These are phyloP conservation scores for Suillus alpinus DNA, from an alignment of 768 basidiomycete genomes.

Conservation along the genomic window DNA sequence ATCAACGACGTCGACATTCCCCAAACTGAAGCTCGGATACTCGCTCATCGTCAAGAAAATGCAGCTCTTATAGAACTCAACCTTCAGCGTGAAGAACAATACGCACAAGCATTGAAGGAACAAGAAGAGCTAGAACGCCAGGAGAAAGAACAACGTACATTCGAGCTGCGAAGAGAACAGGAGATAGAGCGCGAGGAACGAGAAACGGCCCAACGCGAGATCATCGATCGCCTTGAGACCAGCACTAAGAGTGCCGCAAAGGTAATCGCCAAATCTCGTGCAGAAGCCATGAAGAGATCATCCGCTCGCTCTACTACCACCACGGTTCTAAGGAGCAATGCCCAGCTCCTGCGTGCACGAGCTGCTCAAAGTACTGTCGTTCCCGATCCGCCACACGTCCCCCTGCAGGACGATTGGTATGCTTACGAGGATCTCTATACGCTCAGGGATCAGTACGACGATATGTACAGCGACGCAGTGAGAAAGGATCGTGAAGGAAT, in stretches of 20 bases:
- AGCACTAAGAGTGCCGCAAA: slow-evolving; percentile 69
- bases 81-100: slow-evolving; percentile 75
- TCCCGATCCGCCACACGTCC: slow-evolving; percentile 78
- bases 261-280: slow-evolving; percentile 67
- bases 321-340: slow-evolving; percentile 42
- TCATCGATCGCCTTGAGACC: slow-evolving; percentile 80
- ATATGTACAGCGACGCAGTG: slow-evolving; percentile 73
- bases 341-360: slow-evolving; percentile 55
- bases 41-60: slow-evolving; percentile 76
- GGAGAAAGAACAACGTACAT: slow-evolving; percentile 67
- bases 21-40: slow-evolving; percentile 82
- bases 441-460: slow-evolving; percentile 60
- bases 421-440: slow-evolving; percentile 68
- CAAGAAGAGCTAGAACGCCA: slow-evolving; percentile 78
- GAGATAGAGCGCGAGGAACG: slow-evolving; percentile 76
- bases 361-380: slow-evolving; percentile 63
- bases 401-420: slow-evolving; percentile 75
- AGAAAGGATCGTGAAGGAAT: slow-evolving; percentile 73
- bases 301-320: slow-evolving; percentile 49
- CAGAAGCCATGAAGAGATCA: slow-evolving; percentile 59
- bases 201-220: slow-evolving; percentile 66
- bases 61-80: slow-evolving; percentile 82
- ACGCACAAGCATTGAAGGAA: slow-evolving; percentile 66
- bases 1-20: slow-evolving; percentile 83
- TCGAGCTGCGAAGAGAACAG: slow-evolving; percentile 62